Base-by-base conservation (phyloP, 257 asterid species). In the Apocynum venetum region DNA sequence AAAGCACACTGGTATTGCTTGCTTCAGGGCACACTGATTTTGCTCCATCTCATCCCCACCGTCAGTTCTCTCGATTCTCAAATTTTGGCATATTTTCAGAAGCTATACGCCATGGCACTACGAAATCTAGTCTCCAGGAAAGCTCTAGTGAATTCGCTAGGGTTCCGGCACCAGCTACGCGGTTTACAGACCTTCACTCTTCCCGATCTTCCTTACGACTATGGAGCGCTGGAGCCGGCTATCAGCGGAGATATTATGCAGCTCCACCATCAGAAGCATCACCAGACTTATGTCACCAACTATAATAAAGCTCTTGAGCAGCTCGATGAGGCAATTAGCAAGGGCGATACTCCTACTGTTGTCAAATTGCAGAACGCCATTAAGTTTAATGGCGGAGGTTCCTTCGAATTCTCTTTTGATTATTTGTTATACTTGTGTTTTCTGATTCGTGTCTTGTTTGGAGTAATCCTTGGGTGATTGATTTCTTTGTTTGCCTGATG, bases 301-400 rank as follows among this genome's bases (percentile, higher is more conserved):
- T 94, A 85, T 90, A 94, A 94, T 70, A 92, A 92, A 70, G 95
- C 97, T 48, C 86, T 94, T 14, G 97, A 94, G 81, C 97, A 91
- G 86, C 97, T 94, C 56, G 88, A 90, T 71, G 81, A 83, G 47
- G 98, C 97, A 65, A 77, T 89, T 49, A 35, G 88, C 56, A 88
- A 87, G 80, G 97, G 94, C 25, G 98, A 94, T 40, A 84, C 91
- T 14, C 72, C 91, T 75, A 73, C 93, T 74, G 85, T 83, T 40
- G 93, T 87, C 86, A 92, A 94, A 89, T 83, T 94, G 87, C 98
- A 94, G 80, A 81, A 89, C 80, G 97, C 97, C 79, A 86, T 94
- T 91, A 94, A 91, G 83, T 94, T 94, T 83, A 94, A 94, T 51
- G 98, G 97, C 86, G 98, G 98, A 88, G 97, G 98, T 92, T 60